A percentile compares a stretch with the other conserved stretches of the same genome.
These are phyloP conservation scores for Pachysandra terminalis DNA, from an alignment of 164 flowering plant species.

Conservation along the genomic window DNA sequence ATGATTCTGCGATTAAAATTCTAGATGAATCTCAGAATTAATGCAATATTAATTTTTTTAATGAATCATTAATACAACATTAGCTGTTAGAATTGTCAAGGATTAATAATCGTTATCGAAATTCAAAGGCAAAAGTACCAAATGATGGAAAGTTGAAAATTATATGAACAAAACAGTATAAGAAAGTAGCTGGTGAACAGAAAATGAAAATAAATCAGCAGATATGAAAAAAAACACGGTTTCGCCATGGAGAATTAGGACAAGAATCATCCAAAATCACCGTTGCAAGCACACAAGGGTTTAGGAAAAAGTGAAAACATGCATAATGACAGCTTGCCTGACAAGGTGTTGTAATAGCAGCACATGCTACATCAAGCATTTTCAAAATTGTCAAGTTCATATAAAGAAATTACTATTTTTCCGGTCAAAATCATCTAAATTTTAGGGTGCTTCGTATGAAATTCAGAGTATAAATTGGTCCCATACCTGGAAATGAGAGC, in stretches of 20 bases:
- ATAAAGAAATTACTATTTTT: not conserved
- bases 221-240: too few species aligned
- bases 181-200: too few species aligned
- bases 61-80: too few species aligned
- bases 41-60: too few species aligned
- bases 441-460: not conserved
- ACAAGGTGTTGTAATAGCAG: not conserved
- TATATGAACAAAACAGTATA: too few species aligned
- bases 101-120: too few species aligned
- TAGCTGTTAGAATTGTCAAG: too few species aligned
- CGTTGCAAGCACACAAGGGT: not conserved
- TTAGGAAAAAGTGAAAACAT: not conserved
- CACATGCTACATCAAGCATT: not conserved
- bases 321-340: not conserved
- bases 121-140: too few species aligned
- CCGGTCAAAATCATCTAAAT: not conserved
- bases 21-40: too few species aligned
- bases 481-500: constrained; percentile 43
- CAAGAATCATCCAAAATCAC: not conserved
- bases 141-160: too few species aligned
- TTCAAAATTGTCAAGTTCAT: not conserved
- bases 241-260: not conserved
- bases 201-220: too few species aligned
- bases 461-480: not conserved
- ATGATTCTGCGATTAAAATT: too few species aligned